phyloP scores from a whole-genome alignment of 139 green algal species.

The Choricystis sp. region DNA sequence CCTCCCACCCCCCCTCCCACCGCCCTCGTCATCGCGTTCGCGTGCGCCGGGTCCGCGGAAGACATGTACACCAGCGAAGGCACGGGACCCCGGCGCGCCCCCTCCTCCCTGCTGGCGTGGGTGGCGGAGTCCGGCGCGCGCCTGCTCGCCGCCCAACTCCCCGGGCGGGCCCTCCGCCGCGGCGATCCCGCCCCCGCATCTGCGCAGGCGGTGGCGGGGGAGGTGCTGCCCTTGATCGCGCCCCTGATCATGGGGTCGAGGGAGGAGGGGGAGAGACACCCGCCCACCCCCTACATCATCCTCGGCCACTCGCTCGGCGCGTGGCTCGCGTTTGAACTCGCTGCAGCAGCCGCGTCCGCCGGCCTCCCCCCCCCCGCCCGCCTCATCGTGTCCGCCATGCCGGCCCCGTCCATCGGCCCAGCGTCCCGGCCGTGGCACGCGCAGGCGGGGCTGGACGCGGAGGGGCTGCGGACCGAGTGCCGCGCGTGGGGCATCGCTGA shows the following conservation, averaged over 20 bases:
- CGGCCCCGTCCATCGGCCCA: constrained; percentile 40
- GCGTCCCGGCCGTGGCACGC: constrained; percentile 49
- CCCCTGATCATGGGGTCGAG: constrained; percentile 12
- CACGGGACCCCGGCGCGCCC: constrained; percentile 30
- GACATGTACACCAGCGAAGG: constrained; percentile 80
- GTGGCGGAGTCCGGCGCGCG: neutral
- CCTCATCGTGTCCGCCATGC: constrained; percentile 67
- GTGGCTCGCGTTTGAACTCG: constrained; percentile 65
- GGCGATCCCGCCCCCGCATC: constrained; percentile 26
- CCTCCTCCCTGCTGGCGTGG: constrained; percentile 43
- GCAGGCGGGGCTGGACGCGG: constrained; percentile 35
- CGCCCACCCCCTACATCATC: constrained; percentile 3
- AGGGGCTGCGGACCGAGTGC: constrained; percentile 53
- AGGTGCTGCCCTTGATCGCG: constrained; percentile 38
- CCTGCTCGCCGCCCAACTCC: constrained; percentile 25
- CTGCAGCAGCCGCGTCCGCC: constrained; percentile 14
- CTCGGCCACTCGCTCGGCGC: constrained; percentile 56
- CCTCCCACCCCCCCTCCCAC: constrained; percentile 11
- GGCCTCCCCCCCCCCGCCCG: constrained; percentile 37
- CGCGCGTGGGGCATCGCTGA: constrained; percentile 62
- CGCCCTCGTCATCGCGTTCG: constrained; percentile 48
- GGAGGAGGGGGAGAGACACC: neutral
- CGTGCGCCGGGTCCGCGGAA: constrained; percentile 60
- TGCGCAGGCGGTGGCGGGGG: constrained; percentile 21
- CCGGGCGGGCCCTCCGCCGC: constrained; percentile 31